Conservation (phyloP, 1,139 yeast genomes). For the Candida labiduridarum region DNA sequence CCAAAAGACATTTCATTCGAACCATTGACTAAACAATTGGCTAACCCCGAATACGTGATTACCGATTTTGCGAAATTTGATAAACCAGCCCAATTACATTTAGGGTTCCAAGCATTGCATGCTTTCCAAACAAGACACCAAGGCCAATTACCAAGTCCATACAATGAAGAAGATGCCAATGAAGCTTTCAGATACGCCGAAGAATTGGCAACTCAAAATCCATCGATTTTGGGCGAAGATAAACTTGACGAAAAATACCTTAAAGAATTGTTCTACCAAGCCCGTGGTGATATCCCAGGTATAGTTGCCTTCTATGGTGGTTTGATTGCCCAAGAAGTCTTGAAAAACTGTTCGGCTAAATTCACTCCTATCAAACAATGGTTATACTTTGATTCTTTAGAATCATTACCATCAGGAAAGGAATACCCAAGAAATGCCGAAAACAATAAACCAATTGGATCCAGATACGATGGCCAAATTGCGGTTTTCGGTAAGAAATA, state of each 20-base stretch:
- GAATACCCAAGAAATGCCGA: slow-evolving; percentile 65
- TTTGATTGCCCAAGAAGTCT: slow-evolving; percentile 91
- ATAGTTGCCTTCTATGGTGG: slow-evolving; percentile 93
- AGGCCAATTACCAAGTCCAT: slow-evolving; percentile 75
- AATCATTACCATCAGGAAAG: slow-evolving; percentile 72
- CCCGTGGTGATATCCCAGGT: slow-evolving; percentile 92
- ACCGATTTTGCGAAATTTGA: slow-evolving; percentile 95
- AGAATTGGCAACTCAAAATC: slow-evolving; percentile 61
- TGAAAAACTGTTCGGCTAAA: slow-evolving; percentile 93
- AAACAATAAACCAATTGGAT: slow-evolving; percentile 70
- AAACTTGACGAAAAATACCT: slow-evolving; percentile 67
- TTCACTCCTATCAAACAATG: slow-evolving; percentile 89
- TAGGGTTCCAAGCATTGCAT: slow-evolving; percentile 89
- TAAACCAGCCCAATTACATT: slow-evolving; percentile 84
- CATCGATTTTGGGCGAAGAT: slow-evolving; percentile 58
- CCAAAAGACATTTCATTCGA: slow-evolving; percentile 69
- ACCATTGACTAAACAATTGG: slow-evolving; percentile 63
- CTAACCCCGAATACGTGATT: slow-evolving; percentile 73
- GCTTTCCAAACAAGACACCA: slow-evolving; percentile 66
- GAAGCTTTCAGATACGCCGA: slow-evolving; percentile 64
- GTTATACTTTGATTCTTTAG: slow-evolving; percentile 91
- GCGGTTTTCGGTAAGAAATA: slow-evolving; percentile 88
- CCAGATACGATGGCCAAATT: slow-evolving; percentile 90
- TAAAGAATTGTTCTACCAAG: slow-evolving; percentile 76
- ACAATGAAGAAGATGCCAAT: slow-evolving; percentile 71